Evolutionary conservation across 1,139 yeast genomes (phyloP), one percentile per base, ranked within the genome.

Genomic region (Yarrowia galli): DNA sequence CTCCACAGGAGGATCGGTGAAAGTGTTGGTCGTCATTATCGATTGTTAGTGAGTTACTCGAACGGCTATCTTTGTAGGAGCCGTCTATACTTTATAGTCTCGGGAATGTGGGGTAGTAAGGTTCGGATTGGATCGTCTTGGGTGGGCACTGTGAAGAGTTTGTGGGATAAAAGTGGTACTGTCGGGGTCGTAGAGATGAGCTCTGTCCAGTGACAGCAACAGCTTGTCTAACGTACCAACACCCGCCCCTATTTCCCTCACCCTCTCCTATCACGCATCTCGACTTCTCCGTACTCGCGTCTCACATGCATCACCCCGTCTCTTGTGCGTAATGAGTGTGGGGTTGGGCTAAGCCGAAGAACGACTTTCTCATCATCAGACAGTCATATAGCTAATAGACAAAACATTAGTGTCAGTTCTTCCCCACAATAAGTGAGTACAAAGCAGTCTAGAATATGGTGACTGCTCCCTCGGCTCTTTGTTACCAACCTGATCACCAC

Each of bases 1-100:
- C 68, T 79, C 75, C 67, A 71, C 72, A 16, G 78, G 76, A 15
- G 81, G 80, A 69, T 77, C 79, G 25, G 79, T 75, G 70, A 71
- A 75, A 7, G 79, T 76, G 40, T 58, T 65, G 5, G 51, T 65
- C 35, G 54, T 16, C 65, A 45, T 61, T 20, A 54, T 38, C 10
- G 18, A 2, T 35, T 16, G n/a, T n/a, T n/a, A 13, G 18, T 16
- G 43, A 16, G 43, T 22, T 38, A 7, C 6, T 20, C 18, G 7
- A 20, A 18, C 8, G 9, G 12, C 36, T 23, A 18, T 23, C 22
- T 25, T 22, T 13, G 9, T 3, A 22, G 46, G 46, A 40, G 61
- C 46, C 61, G 46, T 36, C 35, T 46, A 20, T 32, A 16, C 42
- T 60, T 43, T 60, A 45, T 45, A 36, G 56, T 61, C 56, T 46